Percentiles rank a stretch among this genome's conserved stretches.
Evolutionary conservation across 352 stramenopile genomes (phyloP).

Genomic region (Ophiocytium majus): DNA sequence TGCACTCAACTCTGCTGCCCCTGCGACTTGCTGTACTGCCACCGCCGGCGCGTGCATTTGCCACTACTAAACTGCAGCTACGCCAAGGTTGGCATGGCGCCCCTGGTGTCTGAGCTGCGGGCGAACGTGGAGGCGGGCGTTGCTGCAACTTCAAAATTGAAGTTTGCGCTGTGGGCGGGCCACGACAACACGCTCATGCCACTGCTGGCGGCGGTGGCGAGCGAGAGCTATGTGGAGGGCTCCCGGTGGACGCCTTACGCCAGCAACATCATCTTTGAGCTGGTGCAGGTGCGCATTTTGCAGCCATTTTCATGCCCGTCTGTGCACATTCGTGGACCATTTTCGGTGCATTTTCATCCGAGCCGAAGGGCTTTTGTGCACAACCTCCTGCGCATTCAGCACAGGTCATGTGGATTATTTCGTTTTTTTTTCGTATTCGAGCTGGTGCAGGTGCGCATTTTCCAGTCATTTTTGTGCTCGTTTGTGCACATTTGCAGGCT

Average conservation of each 20-base stretch:
- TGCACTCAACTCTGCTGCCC: neutral
- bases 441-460: no score
- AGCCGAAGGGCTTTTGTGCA: no score
- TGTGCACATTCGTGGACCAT: no score
- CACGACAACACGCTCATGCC: constrained; percentile 52
- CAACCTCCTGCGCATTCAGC: no score
- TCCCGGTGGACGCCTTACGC: constrained; percentile 30
- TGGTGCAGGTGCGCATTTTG: constrained; percentile 32
- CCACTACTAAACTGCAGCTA: no score
- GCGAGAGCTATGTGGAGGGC: constrained; percentile 16
- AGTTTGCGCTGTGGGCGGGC: constrained; percentile 42
- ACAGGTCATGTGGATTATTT: no score
- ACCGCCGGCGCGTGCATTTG: no score
- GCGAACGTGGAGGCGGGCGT: constrained; percentile 14
- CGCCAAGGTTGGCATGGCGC: constrained; percentile 49
- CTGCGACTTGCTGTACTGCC: neutral
- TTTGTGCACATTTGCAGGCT: no score
- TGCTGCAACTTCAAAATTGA: constrained; percentile 33
- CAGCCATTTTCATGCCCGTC: no score
- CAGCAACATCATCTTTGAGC: constrained; percentile 31
- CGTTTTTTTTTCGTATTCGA: no score
- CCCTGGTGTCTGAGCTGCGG: constrained; percentile 38
- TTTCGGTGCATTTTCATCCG: no score
- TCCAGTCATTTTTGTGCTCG: no score
- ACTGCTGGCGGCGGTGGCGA: constrained; percentile 38